These are phyloP conservation scores for Clavispora phyllophila DNA, from an alignment of 805 yeast genomes.

Conservation along the genomic window DNA sequence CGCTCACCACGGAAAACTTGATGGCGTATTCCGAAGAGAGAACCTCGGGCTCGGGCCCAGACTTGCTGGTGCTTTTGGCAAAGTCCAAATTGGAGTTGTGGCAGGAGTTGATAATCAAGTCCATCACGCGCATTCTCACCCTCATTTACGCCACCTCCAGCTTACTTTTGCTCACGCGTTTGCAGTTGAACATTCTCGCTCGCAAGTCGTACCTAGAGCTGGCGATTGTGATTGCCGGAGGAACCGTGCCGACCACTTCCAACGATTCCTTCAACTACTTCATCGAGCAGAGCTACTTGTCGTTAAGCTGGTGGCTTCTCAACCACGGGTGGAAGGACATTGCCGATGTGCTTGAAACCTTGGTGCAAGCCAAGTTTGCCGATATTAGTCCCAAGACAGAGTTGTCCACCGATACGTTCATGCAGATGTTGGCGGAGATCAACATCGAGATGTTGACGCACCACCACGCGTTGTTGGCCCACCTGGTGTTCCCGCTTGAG, in stretches of 20 bases:
- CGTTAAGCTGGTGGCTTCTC: constrained; percentile 90
- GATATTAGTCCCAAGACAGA: constrained; percentile 69
- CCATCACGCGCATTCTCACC: constrained; percentile 69
- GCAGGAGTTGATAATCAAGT: constrained; percentile 72
- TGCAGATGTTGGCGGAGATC: constrained; percentile 26
- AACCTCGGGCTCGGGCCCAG: constrained; percentile 13
- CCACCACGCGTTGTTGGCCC: constrained; percentile 16
- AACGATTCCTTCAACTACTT: constrained; percentile 40
- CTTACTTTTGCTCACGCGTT: constrained; percentile 69
- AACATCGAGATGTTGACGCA: constrained; percentile 17
- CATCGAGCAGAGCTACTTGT: constrained; percentile 76
- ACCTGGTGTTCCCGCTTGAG: constrained; percentile 32
- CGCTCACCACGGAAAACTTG: constrained; percentile 40
- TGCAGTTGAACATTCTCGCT: constrained; percentile 85
- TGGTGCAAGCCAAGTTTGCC: constrained; percentile 58
- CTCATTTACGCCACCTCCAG: constrained; percentile 64
- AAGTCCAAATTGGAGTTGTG: constrained; percentile 55
- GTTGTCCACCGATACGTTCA: constrained; percentile 58
- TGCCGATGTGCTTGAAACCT: constrained; percentile 45
- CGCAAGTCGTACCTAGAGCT: constrained; percentile 79
- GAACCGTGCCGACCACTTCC: constrained; percentile 18
- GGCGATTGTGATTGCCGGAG: constrained; percentile 66
- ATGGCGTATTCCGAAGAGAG: constrained; percentile 27
- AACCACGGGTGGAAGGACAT: constrained; percentile 77
- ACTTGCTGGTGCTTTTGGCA: constrained; percentile 18